phyloP scores from a whole-genome alignment of 2,329 filamentous ascomycete genomes.

The Ascosphaera pollenicola region DNA sequence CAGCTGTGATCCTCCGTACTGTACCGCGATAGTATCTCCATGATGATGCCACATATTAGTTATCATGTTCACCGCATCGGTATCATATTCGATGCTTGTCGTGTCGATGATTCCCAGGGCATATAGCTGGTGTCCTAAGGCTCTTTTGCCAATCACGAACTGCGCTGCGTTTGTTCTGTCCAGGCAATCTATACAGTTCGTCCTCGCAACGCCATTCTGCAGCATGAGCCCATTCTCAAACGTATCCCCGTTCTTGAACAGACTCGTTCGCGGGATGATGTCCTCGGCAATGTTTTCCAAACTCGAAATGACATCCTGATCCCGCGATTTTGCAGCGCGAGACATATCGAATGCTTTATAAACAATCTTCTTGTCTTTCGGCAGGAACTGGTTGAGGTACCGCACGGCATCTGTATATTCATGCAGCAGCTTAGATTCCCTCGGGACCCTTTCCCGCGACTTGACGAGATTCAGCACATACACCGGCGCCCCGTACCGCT shows the following conservation, averaged over 20 bases:
- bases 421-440: conserved; percentile 73
- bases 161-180: conserved; percentile 95
- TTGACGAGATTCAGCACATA: conserved; percentile 89
- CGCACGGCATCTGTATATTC: conserved; percentile 74
- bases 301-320: conserved; percentile 84
- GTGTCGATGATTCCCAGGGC: conserved; percentile 70
- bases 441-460: conserved; percentile 61
- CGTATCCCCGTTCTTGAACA: conserved; percentile 81
- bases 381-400: conserved; percentile 89
- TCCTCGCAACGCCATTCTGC: conserved; percentile 82
- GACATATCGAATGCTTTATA: conserved; percentile 99
- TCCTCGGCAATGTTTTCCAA: conserved; percentile 77
- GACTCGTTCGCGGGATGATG: conserved; percentile 65
- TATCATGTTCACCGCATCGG: conserved; percentile 85
- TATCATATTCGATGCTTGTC: conserved; percentile 71
- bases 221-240: conserved; percentile 41
- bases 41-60: conserved; percentile 98
- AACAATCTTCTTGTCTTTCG: conserved; percentile 61
- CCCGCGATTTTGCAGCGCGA: conserved; percentile 71
- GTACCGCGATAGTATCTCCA: conserved; percentile 90
- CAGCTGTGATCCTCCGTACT: conserved; percentile 91
- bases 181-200: conserved; percentile 94
- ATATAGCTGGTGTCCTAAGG: conserved; percentile 76
- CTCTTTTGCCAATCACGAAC: conserved; percentile 90
- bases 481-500: conserved; percentile 77